A percentile compares a stretch with the other conserved stretches of the same genome.
Evolutionary conservation across 2,329 filamentous ascomycete species (phyloP).

Genomic region (Clarireedia monteithiana): DNA sequence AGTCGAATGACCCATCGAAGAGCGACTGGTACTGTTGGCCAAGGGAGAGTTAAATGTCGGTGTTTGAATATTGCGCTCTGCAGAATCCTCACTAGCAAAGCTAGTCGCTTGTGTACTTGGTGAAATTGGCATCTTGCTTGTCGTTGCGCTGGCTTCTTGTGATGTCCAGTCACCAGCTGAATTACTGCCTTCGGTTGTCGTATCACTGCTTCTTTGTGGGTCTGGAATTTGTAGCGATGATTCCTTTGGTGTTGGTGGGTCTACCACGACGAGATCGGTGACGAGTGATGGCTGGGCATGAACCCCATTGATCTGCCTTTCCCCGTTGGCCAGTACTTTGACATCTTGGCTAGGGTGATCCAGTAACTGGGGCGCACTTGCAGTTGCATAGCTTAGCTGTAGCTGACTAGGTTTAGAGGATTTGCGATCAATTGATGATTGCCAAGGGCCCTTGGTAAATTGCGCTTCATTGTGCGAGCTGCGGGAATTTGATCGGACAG

Average conservation of each 20-base stretch:
- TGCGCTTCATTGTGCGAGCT: not conserved
- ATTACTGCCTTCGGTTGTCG: constrained; percentile 52
- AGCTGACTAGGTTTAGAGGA: constrained; percentile 28
- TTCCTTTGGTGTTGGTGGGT: constrained; percentile 16
- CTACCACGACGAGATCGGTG: constrained; percentile 22
- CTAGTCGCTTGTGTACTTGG: constrained; percentile 60
- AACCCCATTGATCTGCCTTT: constrained; percentile 10
- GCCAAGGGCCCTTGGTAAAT: constrained; percentile 12
- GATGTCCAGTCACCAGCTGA: constrained; percentile 53
- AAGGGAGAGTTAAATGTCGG: constrained; percentile 16
- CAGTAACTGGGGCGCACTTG: constrained; percentile 16
- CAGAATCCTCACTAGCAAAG: constrained; percentile 45
- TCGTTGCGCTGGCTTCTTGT: constrained; percentile 55
- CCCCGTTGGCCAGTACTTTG: constrained; percentile 4
- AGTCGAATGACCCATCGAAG: constrained; percentile 10
- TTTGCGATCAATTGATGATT: constrained; percentile 15
- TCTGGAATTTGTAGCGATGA: constrained; percentile 8
- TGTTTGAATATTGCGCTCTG: constrained; percentile 12
- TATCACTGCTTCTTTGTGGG: constrained; percentile 51
- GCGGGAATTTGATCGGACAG: constrained; percentile 11
- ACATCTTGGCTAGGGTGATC: constrained; percentile 12
- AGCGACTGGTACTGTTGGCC: constrained; percentile 25
- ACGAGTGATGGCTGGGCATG: constrained; percentile 18
- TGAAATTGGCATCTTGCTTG: constrained; percentile 55
- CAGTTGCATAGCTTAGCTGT: constrained; percentile 24